phyloP scores from a whole-genome alignment of 768 basidiomycete genomes.

The Rhodotorula graminis region DNA sequence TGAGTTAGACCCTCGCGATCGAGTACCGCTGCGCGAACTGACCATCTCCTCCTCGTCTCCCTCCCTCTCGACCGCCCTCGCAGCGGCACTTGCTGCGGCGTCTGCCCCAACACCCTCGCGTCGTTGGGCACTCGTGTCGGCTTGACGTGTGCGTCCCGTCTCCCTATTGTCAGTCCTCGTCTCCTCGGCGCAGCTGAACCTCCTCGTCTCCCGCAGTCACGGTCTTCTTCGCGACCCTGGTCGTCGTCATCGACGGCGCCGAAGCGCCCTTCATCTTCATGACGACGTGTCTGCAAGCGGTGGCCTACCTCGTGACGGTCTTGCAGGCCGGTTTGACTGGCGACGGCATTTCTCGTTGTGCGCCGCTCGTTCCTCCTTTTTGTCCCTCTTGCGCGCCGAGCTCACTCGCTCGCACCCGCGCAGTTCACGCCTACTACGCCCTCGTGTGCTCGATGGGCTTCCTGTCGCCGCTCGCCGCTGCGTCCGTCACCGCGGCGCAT shows the following conservation, averaged over 20 bases:
- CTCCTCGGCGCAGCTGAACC: no score
- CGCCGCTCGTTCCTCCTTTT: background rate
- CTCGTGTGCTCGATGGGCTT: conserved; percentile 22
- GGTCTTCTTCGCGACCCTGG: conserved; percentile 23
- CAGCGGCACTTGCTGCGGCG: conserved; percentile 20
- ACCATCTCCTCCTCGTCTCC: background rate
- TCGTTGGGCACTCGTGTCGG: conserved; percentile 18
- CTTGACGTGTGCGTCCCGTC: background rate
- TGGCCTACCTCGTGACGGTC: conserved; percentile 19
- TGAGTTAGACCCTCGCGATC: no score
- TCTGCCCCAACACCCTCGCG: conserved; percentile 20
- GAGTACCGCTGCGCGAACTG: no score
- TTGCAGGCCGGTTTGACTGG: conserved; percentile 5
- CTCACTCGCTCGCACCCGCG: background rate
- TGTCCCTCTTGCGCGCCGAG: background rate
- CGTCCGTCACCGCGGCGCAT: conserved; percentile 12
- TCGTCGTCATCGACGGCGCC: conserved; percentile 8
- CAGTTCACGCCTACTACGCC: conserved; percentile 34
- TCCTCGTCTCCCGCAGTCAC: background rate
- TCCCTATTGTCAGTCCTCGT: background rate
- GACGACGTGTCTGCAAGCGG: conserved; percentile 10
- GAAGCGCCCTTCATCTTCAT: conserved; percentile 28
- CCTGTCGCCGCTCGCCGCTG: conserved; percentile 11
- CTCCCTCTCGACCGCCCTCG: background rate
- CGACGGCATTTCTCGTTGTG: conserved; percentile 11